A percentile compares a stretch with the other conserved stretches of the same genome.
These are phyloP conservation scores for Heritiera fomes DNA, from an alignment of 345 rosid species.

Conservation along the genomic window DNA sequence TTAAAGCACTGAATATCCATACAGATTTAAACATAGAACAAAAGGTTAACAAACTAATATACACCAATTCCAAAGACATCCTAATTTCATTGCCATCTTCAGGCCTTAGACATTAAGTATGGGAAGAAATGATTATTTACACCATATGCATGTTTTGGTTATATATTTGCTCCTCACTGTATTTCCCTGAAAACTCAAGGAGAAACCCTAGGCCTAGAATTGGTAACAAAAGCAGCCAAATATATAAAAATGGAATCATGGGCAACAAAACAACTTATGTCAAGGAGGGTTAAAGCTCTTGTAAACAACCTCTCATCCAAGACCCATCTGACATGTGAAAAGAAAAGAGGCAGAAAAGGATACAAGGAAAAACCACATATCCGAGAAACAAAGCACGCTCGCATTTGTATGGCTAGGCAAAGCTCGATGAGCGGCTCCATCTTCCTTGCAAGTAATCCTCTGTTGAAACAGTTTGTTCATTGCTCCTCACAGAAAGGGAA, in stretches of 20 bases:
- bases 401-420: constrained; percentile 40
- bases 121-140: constrained; percentile 6
- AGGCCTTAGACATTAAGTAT: not conserved
- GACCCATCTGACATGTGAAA: constrained; percentile 27
- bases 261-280: constrained; percentile 9
- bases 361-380: constrained; percentile 23
- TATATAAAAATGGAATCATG: not conserved
- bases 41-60: not conserved
- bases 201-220: not conserved
- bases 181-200: not conserved
- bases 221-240: not conserved
- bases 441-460: constrained; percentile 81
- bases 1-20: not conserved
- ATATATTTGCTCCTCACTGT: not conserved
- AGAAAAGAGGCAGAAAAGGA: not conserved
- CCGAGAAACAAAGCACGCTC: not conserved
- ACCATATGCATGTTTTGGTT: not conserved
- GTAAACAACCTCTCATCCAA: constrained; percentile 55
- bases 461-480: constrained; percentile 52
- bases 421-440: constrained; percentile 81
- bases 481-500: constrained; percentile 57
- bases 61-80: not conserved
- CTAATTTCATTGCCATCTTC: not conserved
- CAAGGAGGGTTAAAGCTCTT: constrained; percentile 49
- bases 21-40: not conserved